phyloP scores from a whole-genome alignment of 2,329 filamentous ascomycete genomes.

The Colletotrichum kahawae region DNA sequence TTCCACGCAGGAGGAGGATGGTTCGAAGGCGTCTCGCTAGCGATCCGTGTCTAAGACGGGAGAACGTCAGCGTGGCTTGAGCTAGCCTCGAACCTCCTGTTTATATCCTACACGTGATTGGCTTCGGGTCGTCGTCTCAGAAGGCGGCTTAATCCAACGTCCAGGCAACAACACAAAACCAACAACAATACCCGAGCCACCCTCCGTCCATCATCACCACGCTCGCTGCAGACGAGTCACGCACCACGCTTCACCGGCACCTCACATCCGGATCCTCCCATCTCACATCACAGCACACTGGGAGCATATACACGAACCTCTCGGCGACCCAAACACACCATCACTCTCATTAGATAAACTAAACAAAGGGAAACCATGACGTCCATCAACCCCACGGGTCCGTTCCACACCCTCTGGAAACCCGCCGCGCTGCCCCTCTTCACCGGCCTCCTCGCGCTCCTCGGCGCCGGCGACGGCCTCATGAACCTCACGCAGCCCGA shows the following conservation, averaged over 20 bases:
- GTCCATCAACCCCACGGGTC: not conserved
- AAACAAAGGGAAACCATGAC: not conserved
- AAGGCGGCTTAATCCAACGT: not conserved
- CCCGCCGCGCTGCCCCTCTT: conserved; percentile 11
- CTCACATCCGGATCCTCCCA: not conserved
- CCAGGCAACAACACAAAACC: not conserved
- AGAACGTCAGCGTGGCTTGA: not conserved
- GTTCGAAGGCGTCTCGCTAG: not conserved
- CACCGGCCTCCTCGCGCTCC: conserved; percentile 9
- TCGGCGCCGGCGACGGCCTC: conserved; percentile 9
- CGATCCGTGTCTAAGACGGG: not conserved
- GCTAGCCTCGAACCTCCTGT: not conserved
- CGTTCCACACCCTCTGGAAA: not conserved
- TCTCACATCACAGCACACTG: not conserved
- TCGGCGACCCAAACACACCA: not conserved
- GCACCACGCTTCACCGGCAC: not conserved
- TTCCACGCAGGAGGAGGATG: not conserved
- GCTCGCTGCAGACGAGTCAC: not conserved
- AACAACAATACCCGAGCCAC: not conserved
- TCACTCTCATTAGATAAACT: not conserved
- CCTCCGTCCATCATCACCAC: not conserved
- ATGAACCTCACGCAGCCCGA: conserved; percentile 13
- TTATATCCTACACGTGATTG: not conserved
- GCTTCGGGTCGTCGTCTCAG: not conserved
- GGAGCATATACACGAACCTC: not conserved